These are phyloP conservation scores for Tremella mesenterica DNA, from an alignment of 768 basidiomycete species.

Conservation along the genomic window DNA sequence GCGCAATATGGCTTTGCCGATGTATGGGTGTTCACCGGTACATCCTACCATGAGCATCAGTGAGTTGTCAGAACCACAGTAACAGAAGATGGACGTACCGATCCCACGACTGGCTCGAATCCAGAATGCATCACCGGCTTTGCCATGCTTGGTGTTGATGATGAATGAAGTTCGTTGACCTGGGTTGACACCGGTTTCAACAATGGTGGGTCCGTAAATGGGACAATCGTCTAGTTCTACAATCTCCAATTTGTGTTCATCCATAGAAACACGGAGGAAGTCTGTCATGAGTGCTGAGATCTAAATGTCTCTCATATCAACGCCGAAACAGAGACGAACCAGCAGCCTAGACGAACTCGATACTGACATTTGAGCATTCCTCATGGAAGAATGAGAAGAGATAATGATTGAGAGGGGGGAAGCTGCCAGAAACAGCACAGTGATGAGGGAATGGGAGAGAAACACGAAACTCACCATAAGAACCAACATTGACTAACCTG, in stretches of 20 bases:
- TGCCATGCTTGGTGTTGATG: conserved; percentile 4
- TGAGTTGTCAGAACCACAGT: no score
- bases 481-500: conserved; percentile 15
- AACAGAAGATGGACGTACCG: no score
- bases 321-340: conserved; percentile 1
- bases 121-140: conserved; percentile 3
- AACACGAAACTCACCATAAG: conserved; percentile 9
- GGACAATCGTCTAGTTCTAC: conserved; percentile 10
- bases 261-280: conserved; percentile 38
- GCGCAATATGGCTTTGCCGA: conserved; percentile 20
- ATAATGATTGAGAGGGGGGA: not conserved
- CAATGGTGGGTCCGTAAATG: not conserved
- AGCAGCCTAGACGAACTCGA: no score
- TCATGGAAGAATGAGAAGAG: not conserved
- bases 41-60: no score
- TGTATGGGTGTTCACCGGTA: not conserved
- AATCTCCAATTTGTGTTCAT: conserved; percentile 43
- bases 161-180: conserved; percentile 7
- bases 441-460: no score
- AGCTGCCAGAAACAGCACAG: not conserved
- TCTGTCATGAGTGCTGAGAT: conserved; percentile 42
- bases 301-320: not conserved
- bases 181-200: conserved; percentile 5
- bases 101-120: not conserved
- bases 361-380: no score